Evolutionary conservation across 2,329 filamentous ascomycete species (phyloP).

Genomic region (Cercospora sojina): DNA sequence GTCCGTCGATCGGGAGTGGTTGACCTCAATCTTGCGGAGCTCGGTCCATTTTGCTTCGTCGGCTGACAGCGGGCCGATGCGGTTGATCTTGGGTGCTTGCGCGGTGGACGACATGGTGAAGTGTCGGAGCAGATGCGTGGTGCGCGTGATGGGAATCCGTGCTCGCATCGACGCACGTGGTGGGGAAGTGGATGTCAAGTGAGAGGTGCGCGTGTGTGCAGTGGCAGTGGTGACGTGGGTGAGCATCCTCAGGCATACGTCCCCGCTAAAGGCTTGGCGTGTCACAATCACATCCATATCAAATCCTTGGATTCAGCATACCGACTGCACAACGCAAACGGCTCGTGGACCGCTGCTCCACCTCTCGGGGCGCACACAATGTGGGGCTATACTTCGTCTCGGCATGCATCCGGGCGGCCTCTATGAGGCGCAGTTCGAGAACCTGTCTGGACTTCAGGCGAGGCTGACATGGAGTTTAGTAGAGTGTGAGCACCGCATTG

Average conservation of each 20-base stretch:
- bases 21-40: constrained; percentile 53
- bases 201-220: background rate
- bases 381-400: background rate
- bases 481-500: background rate
- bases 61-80: constrained; percentile 50
- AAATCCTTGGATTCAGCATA: background rate
- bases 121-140: constrained; percentile 22
- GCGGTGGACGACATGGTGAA: constrained; percentile 33
- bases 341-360: background rate
- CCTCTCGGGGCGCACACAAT: too few species aligned
- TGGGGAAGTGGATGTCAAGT: background rate
- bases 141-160: constrained; percentile 16
- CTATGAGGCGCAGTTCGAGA: background rate
- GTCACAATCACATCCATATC: background rate
- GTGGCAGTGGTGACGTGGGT: background rate
- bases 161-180: constrained; percentile 4
- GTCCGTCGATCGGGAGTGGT: background rate
- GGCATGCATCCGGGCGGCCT: background rate
- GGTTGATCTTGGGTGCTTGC: constrained; percentile 50
- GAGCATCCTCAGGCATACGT: background rate
- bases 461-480: background rate
- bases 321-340: background rate
- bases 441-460: background rate
- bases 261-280: background rate
- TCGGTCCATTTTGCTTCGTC: constrained; percentile 58